A percentile compares a stretch with the other conserved stretches of the same genome.
Evolutionary conservation across 2,329 filamentous ascomycete species (phyloP).

Genomic region (Fusarium penzigii): DNA sequence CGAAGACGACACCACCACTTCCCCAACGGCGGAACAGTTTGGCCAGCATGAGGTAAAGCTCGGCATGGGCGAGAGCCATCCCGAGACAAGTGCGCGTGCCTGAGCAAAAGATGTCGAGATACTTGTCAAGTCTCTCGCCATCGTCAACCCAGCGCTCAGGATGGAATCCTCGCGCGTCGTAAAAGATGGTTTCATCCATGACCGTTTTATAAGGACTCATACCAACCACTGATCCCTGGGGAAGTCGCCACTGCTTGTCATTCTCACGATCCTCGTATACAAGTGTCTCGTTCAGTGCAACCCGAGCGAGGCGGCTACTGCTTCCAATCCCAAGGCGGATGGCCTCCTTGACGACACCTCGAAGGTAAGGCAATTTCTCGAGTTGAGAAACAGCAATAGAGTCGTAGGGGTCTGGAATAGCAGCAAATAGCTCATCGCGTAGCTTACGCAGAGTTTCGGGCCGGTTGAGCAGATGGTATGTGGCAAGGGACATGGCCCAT

Average conservation of each 20-base stretch:
- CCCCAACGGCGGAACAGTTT: slow-evolving; percentile 42
- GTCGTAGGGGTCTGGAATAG: slow-evolving; percentile 34
- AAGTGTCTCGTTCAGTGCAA: slow-evolving; percentile 42
- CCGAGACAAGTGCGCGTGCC: slow-evolving; percentile 40
- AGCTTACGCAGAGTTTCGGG: slow-evolving; percentile 33
- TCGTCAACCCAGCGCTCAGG: slow-evolving; percentile 39
- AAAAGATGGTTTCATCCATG: slow-evolving; percentile 36
- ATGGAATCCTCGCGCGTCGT: slow-evolving; percentile 34
- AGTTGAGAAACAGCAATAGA: slow-evolving; percentile 30
- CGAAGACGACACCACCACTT: slow-evolving; percentile 33
- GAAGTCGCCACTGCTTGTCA: slow-evolving; percentile 32
- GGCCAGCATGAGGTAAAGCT: slow-evolving; percentile 40
- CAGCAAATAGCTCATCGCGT: slow-evolving; percentile 38
- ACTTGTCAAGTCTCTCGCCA: slow-evolving; percentile 35
- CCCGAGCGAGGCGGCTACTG: slow-evolving; percentile 48
- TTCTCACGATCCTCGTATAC: slow-evolving; percentile 30
- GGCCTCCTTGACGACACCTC: slow-evolving; percentile 53
- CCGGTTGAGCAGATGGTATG: slow-evolving; percentile 37
- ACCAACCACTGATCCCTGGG: slow-evolving; percentile 37
- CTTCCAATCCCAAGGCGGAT: slow-evolving; percentile 51
- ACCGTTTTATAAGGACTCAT: slow-evolving; percentile 41
- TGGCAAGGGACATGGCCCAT: slow-evolving; percentile 36
- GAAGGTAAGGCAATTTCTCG: slow-evolving; percentile 45
- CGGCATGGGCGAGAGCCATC: slow-evolving; percentile 40
- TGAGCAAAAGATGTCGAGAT: slow-evolving; percentile 37